Evolutionary conservation across 2,329 filamentous ascomycete species (phyloP).

Genomic region (Pyricularia pennisetigena): DNA sequence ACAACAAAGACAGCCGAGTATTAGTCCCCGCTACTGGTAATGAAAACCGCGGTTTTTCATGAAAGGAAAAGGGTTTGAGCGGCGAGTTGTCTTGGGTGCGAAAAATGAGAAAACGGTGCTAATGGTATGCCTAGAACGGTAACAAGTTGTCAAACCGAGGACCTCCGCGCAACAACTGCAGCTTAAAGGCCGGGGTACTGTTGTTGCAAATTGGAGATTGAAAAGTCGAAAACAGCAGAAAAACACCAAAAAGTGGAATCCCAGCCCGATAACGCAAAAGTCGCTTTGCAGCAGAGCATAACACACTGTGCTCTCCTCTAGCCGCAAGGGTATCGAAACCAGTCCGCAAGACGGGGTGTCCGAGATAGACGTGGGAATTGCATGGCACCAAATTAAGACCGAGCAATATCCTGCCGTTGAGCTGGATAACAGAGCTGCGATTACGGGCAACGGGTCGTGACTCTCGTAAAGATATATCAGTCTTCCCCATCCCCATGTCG

Average conservation of each 20-base stretch:
- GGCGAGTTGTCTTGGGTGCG: neutral
- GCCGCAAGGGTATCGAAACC: neutral
- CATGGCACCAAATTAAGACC: neutral
- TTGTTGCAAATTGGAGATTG: neutral
- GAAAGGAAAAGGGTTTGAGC: neutral
- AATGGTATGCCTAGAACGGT: neutral
- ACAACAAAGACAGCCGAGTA: neutral
- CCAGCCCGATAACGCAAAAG: neutral
- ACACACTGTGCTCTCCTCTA: neutral
- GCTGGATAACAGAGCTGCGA: neutral
- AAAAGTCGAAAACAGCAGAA: neutral
- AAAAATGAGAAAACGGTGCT: neutral
- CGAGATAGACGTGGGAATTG: neutral
- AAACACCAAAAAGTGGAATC: neutral
- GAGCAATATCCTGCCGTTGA: neutral
- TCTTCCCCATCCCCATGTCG: slow-evolving; percentile 4
- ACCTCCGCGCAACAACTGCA: neutral
- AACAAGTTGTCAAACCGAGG: neutral
- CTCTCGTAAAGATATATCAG: slow-evolving; percentile 7
- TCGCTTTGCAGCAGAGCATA: neutral
- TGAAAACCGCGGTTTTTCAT: neutral
- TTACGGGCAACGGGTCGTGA: slow-evolving; percentile 4
- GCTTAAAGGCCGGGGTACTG: neutral
- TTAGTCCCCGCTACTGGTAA: neutral
- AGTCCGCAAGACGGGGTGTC: neutral